Percentiles rank a stretch among this genome's conserved stretches.
Conservation (phyloP, 116 monocot genomes). For the Dioscorea cayenensis region DNA sequence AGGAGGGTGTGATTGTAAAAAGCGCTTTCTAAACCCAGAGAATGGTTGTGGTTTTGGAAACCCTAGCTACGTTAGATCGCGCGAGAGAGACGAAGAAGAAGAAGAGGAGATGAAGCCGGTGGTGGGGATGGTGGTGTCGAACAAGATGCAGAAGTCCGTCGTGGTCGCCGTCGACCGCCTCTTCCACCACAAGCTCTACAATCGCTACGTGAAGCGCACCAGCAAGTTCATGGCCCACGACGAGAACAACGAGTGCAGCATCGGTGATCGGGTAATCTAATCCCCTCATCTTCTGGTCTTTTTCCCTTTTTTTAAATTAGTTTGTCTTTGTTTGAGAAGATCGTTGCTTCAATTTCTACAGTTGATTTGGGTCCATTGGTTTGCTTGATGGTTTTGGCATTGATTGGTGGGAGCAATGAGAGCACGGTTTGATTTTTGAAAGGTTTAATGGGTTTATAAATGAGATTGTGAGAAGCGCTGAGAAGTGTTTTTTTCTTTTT, state of each 20-base stretch:
- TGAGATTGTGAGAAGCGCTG: too few species aligned
- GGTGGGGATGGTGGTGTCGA: slow-evolving; percentile 84
- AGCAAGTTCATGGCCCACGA: slow-evolving; percentile 98
- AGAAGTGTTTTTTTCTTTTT: too few species aligned
- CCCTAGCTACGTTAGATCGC: not conserved
- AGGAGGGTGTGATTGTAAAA: too few species aligned
- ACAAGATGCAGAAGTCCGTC: slow-evolving; percentile 98
- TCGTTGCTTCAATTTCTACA: too few species aligned
- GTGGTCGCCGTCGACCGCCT: slow-evolving; percentile 88
- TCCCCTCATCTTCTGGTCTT: not conserved
- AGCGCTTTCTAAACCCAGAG: too few species aligned
- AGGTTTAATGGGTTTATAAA: too few species aligned
- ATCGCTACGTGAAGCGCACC: slow-evolving; percentile 81
- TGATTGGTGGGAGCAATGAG: too few species aligned
- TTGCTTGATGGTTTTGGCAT: too few species aligned
- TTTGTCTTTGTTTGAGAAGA: not conserved
- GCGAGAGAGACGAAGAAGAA: not conserved
- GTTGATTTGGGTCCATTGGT: too few species aligned
- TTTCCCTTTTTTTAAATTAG: not conserved
- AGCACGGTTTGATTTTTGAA: too few species aligned
- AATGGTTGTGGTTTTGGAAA: not conserved
- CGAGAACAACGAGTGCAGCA: slow-evolving; percentile 74
- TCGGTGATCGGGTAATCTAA: slow-evolving; percentile 60
- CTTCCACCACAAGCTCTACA: slow-evolving; percentile 76
- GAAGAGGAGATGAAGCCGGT: slow-evolving; percentile 52